A percentile compares a stretch with the other conserved stretches of the same genome.
These are phyloP conservation scores for Penicillium psychrosexuale DNA, from an alignment of 2,329 filamentous ascomycete genomes.

Conservation along the genomic window DNA sequence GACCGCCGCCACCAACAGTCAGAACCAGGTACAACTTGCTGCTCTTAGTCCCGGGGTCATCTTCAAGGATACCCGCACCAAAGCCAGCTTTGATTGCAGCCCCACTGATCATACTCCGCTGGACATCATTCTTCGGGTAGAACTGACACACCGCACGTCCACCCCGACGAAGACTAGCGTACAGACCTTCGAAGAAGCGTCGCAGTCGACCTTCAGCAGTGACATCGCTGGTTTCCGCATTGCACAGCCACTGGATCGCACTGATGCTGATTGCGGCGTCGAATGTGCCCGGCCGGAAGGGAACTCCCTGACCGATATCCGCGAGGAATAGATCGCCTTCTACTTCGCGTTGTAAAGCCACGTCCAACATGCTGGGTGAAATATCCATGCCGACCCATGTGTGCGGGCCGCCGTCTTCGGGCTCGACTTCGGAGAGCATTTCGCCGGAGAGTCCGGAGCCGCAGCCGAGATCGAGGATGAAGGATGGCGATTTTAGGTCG, in stretches of 20 bases:
- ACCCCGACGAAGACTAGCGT: slow-evolving; percentile 76
- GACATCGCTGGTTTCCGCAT: slow-evolving; percentile 85
- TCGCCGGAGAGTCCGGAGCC: slow-evolving; percentile 92
- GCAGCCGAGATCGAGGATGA: slow-evolving; percentile 96
- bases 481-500: slow-evolving; percentile 70
- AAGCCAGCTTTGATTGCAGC: slow-evolving; percentile 94
- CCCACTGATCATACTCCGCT: slow-evolving; percentile 85
- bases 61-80: slow-evolving; percentile 88
- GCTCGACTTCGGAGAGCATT: slow-evolving; percentile 72
- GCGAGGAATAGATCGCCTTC: slow-evolving; percentile 92
- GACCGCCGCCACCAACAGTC: slow-evolving; percentile 73
- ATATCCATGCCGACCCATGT: slow-evolving; percentile 98
- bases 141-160: slow-evolving; percentile 94
- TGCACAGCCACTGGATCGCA: slow-evolving; percentile 98
- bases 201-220: slow-evolving; percentile 72
- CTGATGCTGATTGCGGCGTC: slow-evolving; percentile 94
- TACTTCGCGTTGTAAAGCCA: slow-evolving; percentile 85
- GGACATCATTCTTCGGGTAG: slow-evolving; percentile 92
- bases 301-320: slow-evolving; percentile 92
- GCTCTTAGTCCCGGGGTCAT: slow-evolving; percentile 95
- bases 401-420: slow-evolving; percentile 77
- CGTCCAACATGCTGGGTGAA: slow-evolving; percentile 90
- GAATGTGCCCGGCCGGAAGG: slow-evolving; percentile 87
- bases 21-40: slow-evolving; percentile 94
- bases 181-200: slow-evolving; percentile 90